A percentile compares a stretch with the other conserved stretches of the same genome.
These are phyloP conservation scores for Linaria vulgaris DNA, from an alignment of 257 asterid genomes.

Conservation along the genomic window DNA sequence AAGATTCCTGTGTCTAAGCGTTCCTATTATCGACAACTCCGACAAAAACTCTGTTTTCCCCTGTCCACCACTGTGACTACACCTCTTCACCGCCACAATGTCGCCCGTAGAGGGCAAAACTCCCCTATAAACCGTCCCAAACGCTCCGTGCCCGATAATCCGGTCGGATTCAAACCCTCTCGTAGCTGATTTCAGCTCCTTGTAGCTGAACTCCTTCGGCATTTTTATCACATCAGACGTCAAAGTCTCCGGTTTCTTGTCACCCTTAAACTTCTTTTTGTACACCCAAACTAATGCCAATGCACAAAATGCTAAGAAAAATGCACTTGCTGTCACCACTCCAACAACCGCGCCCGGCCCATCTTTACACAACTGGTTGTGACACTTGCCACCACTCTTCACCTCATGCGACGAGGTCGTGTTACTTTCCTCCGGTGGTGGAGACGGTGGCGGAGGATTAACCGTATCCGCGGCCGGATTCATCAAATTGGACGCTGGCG, in stretches of 20 bases:
- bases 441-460: constrained; percentile 42
- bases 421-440: constrained; percentile 30
- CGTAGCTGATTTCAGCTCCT: constrained; percentile 62
- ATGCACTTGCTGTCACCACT: constrained; percentile 76
- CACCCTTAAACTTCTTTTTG: constrained; percentile 49
- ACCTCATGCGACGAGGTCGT: constrained; percentile 29
- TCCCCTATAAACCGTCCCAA: constrained; percentile 75
- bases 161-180: constrained; percentile 52
- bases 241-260: constrained; percentile 38
- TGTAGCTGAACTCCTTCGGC: constrained; percentile 81
- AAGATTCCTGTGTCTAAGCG: constrained; percentile 79
- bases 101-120: constrained; percentile 50
- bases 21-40: constrained; percentile 70
- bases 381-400: constrained; percentile 43
- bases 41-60: constrained; percentile 74
- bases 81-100: constrained; percentile 74
- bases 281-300: constrained; percentile 50
- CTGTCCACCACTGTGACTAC: constrained; percentile 70
- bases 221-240: constrained; percentile 63
- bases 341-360: constrained; percentile 77
- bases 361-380: constrained; percentile 49
- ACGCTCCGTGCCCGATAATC: constrained; percentile 72
- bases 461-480: constrained; percentile 50
- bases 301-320: constrained; percentile 55
- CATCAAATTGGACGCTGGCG: constrained; percentile 41